phyloP scores from a whole-genome alignment of 2,329 filamentous ascomycete species.

The Allantophomopsis lycopodina region DNA sequence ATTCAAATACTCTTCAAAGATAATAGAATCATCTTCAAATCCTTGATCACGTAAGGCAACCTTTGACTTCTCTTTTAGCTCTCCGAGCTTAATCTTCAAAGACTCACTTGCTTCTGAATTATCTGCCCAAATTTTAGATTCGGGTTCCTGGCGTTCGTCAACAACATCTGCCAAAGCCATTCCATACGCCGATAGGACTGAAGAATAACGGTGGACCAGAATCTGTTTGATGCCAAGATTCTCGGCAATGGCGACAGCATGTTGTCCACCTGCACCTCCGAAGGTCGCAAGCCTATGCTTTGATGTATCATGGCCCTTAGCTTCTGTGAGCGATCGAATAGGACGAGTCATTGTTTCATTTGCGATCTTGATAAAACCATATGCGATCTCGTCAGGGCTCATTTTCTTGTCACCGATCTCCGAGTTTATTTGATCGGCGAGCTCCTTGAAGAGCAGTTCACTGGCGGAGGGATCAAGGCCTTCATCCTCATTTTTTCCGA shows the following conservation, averaged over 20 bases:
- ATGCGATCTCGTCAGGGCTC: conserved; percentile 70
- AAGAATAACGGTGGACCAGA: conserved; percentile 75
- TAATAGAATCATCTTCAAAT: conserved; percentile 59
- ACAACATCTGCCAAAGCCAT: conserved; percentile 92
- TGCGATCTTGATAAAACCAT: conserved; percentile 79
- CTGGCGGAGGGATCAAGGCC: conserved; percentile 66
- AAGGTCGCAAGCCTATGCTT: conserved; percentile 87
- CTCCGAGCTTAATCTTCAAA: conserved; percentile 61
- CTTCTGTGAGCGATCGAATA: conserved; percentile 81
- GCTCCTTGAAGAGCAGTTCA: conserved; percentile 57
- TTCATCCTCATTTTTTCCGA: conserved; percentile 78
- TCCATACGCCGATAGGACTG: conserved; percentile 78
- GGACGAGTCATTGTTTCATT: conserved; percentile 88
- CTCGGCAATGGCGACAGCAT: conserved; percentile 82
- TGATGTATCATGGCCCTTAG: conserved; percentile 81
- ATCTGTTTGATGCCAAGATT: conserved; percentile 77
- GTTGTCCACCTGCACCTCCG: conserved; percentile 82
- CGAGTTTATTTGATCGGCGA: conserved; percentile 64
- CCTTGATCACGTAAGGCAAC: conserved; percentile 61
- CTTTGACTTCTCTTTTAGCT: conserved; percentile 64
- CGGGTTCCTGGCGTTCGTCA: conserved; percentile 75
- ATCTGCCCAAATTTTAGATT: conserved; percentile 48
- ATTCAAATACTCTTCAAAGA: conserved; percentile 87
- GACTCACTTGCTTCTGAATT: conserved; percentile 41
- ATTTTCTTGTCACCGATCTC: conserved; percentile 57